phyloP scores from a whole-genome alignment of 176 grass and related monocot species.

The Aegilops longissima region DNA sequence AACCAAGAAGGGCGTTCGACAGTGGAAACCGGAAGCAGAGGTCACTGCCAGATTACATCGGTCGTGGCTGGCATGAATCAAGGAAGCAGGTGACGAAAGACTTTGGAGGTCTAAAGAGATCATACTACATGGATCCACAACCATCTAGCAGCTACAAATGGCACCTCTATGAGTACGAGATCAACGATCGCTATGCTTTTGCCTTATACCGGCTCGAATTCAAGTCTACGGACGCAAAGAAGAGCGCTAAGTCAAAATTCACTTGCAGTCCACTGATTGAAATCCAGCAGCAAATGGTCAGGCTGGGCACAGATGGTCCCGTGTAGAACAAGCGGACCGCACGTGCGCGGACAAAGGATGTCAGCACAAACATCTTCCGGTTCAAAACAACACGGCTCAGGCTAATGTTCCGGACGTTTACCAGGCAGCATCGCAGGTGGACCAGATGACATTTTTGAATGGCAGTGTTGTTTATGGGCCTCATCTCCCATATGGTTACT shows the following conservation, averaged over 20 bases:
- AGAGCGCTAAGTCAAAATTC: conserved; percentile 58
- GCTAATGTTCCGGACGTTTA: too few species aligned
- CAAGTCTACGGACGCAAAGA: conserved; percentile 82
- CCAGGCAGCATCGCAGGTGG: too few species aligned
- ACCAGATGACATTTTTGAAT: too few species aligned
- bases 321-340: too few species aligned
- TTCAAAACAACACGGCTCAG: too few species aligned
- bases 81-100: conserved; percentile 95
- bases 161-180: conserved; percentile 95
- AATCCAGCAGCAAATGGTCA: conserved; percentile 73
- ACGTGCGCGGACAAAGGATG: too few species aligned
- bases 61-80: conserved; percentile 91
- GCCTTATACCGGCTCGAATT: conserved; percentile 84
- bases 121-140: conserved; percentile 97
- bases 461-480: too few species aligned
- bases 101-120: conserved; percentile 77
- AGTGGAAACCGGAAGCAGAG: conserved; percentile 89
- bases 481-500: too few species aligned
- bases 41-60: conserved; percentile 77
- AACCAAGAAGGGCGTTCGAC: conserved; percentile 83
- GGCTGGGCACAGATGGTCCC: conserved; percentile 57
- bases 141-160: conserved; percentile 72
- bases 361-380: too few species aligned
- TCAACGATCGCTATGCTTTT: conserved; percentile 75
- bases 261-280: conserved; percentile 45